Base-by-base conservation (phyloP, 2,329 filamentous ascomycete genomes). In the Coniochaeta ligniaria region DNA sequence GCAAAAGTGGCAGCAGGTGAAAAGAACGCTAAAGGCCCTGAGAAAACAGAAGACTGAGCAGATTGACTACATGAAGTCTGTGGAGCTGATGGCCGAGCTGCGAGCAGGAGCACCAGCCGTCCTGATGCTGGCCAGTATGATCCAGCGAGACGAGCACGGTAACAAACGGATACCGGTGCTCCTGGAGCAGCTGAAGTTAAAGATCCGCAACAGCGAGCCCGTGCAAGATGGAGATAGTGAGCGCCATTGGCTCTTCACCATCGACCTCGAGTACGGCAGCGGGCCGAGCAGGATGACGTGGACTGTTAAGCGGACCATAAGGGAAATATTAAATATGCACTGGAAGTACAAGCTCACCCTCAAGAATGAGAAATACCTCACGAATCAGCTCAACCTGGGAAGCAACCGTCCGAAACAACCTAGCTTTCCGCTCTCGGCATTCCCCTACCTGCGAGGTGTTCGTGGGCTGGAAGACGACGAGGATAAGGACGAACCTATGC, bases 261-360 rank as follows among this genome's bases (percentile, higher is more conserved):
- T 99, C 60, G 92, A 96, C 67, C 80, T 99, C 17, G 95, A 99
- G 72, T 99, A 99, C 72, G 95, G 95, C 16, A 98, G 91, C 71
- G 96, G 95, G 0, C 85, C 95, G 60, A 97, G 94, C 60, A 85
- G 95, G 61, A 98, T 99, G 96, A 91, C 91, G 70, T 99, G 95
- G 95, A 88, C 91, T 20, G 91, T 99, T 61, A 87, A 92, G 68
- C 85, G 95, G 59, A 93, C 91, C 11, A 83, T 98, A 43, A 83
- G 86, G 67, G 95, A 99, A 71, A 96, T 99, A 67, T 86, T 91
- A 67, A 96, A 97, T 68, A 79, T 99, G 38, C 95, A 99, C 74
- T 80, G 92, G 69, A 93, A 96, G 67, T 99, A 98, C 81, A 96
- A 95, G 72, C 80, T 96, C 59, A 89, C 93, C 62, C 84, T 90